A percentile compares a stretch with the other conserved stretches of the same genome.
Evolutionary conservation across 2,329 filamentous ascomycete genomes (phyloP).

Genomic region (Trichoderma sp.): DNA sequence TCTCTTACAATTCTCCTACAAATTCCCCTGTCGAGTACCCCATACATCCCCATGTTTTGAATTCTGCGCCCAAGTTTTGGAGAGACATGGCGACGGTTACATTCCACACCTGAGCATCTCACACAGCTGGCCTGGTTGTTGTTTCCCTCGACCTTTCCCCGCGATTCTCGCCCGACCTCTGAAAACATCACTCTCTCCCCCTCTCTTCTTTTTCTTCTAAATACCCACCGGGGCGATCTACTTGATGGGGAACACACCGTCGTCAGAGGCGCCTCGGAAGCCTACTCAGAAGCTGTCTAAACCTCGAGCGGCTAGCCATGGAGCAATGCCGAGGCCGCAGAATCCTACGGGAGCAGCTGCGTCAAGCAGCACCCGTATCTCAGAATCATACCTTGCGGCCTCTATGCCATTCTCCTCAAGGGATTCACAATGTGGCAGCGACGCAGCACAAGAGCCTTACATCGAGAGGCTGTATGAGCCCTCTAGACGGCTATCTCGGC

Average conservation of each 20-base stretch:
- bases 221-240: neutral
- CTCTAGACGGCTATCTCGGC: constrained; percentile 12
- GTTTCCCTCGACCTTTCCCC: neutral
- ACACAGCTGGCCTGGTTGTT: constrained; percentile 11
- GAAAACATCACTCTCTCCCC: neutral
- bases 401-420: constrained; percentile 24
- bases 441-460: neutral
- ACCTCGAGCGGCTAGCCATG: constrained; percentile 43
- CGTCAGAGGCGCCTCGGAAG: constrained; percentile 42
- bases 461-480: neutral
- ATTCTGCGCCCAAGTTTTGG: neutral
- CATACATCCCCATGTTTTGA: constrained; percentile 10
- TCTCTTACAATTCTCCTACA: constrained; percentile 15
- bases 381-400: constrained; percentile 34
- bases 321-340: constrained; percentile 42
- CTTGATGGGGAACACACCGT: constrained; percentile 53
- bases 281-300: constrained; percentile 52
- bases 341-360: constrained; percentile 19
- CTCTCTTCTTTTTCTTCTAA: neutral
- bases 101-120: constrained; percentile 11
- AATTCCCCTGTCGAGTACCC: constrained; percentile 8
- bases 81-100: constrained; percentile 14
- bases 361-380: constrained; percentile 28
- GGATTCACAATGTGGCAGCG: neutral
- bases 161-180: neutral